Base-by-base conservation (phyloP, 2,329 filamentous ascomycete species). In the Sporothrix curviconia region DNA sequence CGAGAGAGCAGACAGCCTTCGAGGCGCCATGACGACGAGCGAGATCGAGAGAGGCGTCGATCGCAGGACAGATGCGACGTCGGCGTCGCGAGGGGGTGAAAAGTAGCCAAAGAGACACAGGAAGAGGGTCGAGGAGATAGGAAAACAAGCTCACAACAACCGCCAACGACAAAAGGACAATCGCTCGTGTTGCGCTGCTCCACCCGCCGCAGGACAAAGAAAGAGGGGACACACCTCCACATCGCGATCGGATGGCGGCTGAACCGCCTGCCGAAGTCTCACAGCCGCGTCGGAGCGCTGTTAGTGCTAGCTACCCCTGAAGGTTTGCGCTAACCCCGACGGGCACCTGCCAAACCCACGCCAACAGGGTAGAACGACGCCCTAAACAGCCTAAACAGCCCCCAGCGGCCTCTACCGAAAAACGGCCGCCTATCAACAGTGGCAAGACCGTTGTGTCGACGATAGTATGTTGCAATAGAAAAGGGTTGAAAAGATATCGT, bases 11-110 rank as follows among this genome's bases (percentile, higher is more conserved):
- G 51, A 11, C 46, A 63, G 44, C 36, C 57, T 19, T 6, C 57
- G 56, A 6, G 49, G 34, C 12, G 59, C 62, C 61, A 64, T 64
- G n/a, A 42, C 39, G 42, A 55, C 5, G 25, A 14, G 8, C 17
- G 36, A 37, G 19, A 24, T 36, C 28, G 15, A 34, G 28, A 47
- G 17, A 12, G 44, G 28, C 15, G 44, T 17, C 15, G 40, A 42
- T 42, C 7, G 11, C 43, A 32, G 12, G 39, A 24, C 14, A n/a
- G n/a, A n/a, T n/a, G n/a, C n/a, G n/a, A n/a, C n/a, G n/a, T n/a
- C n/a, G n/a, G n/a, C n/a, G n/a, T n/a, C n/a, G n/a, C n/a, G n/a
- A n/a, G n/a, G 15, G 36, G 40, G 28, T n/a, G 30, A 49, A 42
- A 57, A 37, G 8, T 39, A 8, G 37, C 17, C 28, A 40, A 55